Evolutionary conservation across 306 rosid genomes (phyloP), one percentile per base, ranked within the genome.

Genomic region (Alnus glutinosa): DNA sequence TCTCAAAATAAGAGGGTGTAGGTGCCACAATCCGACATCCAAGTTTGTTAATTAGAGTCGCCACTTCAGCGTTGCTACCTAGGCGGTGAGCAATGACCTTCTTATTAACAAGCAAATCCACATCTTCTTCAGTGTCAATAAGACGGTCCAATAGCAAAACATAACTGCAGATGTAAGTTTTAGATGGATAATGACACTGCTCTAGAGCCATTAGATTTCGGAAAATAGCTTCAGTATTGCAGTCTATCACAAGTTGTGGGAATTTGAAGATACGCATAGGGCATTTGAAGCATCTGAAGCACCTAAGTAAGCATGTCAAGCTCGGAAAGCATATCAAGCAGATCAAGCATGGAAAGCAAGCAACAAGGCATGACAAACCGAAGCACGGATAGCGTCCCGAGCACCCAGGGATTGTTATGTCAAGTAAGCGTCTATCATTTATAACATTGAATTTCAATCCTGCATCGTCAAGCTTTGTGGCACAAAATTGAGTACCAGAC

Each of bases 181-280:
- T 2, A 1, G 28, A 0, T 1, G 85, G 79, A 51, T 78, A 81
- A 30, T 72, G 70, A 19, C 84, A 81, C 74, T 81, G 85, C 73
- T 81, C 82, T 23, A 80, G 18, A 6, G 87, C 85, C 77, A 84
- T 69, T 5, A 84, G 42, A 19, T 84, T 84, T 49, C 79, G 50
- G 0, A 74, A 32, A 36, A 77, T 2, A 47, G 76, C 54, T 19
- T 78, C 88, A 1, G 81, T 75, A 0, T 18, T 16, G 47, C 64
- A 47, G 0, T 74, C 69, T 0, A 78, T 30, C n/a, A 7, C 36
- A 19, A 81, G 47, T 0, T 12, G 9, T 4, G 83, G 78, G 15
- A 85, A 7, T n/a, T 34, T 15, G 13, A 68, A 55, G 52, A 3
- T 15, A 68, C 64, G 54, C 32, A 23, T 15, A 28, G 57, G 3